phyloP scores from a whole-genome alignment of 1,284 basidiomycete genomes.

The Apiotrichum mycotoxinovorans region DNA sequence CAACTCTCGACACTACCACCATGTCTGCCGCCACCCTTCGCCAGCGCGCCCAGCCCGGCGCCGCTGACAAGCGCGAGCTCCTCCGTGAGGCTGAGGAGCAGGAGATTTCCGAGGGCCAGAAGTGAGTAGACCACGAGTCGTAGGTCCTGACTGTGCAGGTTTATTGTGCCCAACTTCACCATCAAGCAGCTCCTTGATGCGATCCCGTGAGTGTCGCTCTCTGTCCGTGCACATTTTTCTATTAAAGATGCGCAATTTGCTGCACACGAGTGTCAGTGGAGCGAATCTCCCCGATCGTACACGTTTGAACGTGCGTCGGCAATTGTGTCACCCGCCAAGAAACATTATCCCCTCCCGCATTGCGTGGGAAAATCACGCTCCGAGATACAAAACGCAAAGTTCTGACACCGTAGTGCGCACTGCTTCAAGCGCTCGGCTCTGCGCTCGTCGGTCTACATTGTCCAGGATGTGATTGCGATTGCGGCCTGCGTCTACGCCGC shows the following conservation, averaged over 20 bases:
- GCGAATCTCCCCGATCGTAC: conserved; percentile 4
- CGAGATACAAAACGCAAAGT: too few species aligned
- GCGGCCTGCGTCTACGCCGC: conserved; percentile 66
- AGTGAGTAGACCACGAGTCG: conserved; percentile 28
- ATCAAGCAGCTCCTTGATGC: conserved; percentile 63
- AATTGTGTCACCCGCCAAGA: background rate
- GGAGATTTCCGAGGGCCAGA: conserved; percentile 44
- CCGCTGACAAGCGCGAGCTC: conserved; percentile 41
- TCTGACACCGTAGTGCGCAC: conserved; percentile 60
- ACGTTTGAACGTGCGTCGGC: background rate
- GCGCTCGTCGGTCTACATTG: conserved; percentile 74
- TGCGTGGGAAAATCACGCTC: background rate
- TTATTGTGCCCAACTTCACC: conserved; percentile 50
- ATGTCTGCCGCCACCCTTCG: conserved; percentile 42
- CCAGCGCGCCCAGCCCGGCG: conserved; percentile 39
- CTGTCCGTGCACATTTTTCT: too few species aligned
- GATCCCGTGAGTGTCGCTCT: conserved; percentile 65
- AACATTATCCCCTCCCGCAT: background rate
- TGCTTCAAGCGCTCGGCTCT: conserved; percentile 90
- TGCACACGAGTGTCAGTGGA: background rate
- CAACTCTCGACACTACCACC: conserved; percentile 4
- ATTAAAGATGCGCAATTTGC: too few species aligned
- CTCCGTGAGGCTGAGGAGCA: conserved; percentile 44
- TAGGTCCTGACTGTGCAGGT: conserved; percentile 23
- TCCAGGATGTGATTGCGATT: conserved; percentile 73